Base-by-base conservation (phyloP, 352 stramenopile species). In the Phytophthora nicotianae region DNA sequence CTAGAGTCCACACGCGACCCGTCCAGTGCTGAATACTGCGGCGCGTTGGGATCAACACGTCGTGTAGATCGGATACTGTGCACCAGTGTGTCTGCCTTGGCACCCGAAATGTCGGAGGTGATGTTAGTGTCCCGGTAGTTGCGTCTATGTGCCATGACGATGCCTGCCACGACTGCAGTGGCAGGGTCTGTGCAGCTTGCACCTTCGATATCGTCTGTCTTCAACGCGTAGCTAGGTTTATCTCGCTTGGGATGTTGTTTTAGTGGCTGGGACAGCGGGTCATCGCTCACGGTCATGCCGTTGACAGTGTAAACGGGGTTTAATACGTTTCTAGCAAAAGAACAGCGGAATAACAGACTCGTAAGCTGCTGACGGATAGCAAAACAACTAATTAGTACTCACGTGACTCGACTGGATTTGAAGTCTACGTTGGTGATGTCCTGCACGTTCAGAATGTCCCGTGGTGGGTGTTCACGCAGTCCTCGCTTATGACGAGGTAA, bases 351-450 rank as follows among this genome's bases (percentile, higher is more conserved):
- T 7, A 29, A 13, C 3, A 26, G n/a, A 43, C 27, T n/a, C 7
- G 19, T 51, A 35, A 50, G 43, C 9, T 45, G 37, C 9, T 27
- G 21, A n/a, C 9, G 51, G n/a, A 27, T 19, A 47, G 49, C 3
- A 14, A 23, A 49, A 50, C 6, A 51, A 37, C 16, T 0, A 35
- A 48, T 19, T 13, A 11, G 32, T 52, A 60, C 54, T 53, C 65
- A 91, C 84, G 84, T 93, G 52, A 93, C 72, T 21, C 84, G 80
- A 21, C 73, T 88, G 8, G 81, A 90, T 38, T 79, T 81, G 51
- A 90, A 93, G 57, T 86, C 77, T 17, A 79, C 76, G 42, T 90
- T 83, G 46, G 62, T 90, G 57, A 93, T 93, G 50, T 93, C 84
- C 2, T 46, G 43, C 19, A 86, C 81, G 27, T 90, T 69, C 2